phyloP scores from a whole-genome alignment of 2,329 filamentous ascomycete species.

The Colletotrichum sp. region DNA sequence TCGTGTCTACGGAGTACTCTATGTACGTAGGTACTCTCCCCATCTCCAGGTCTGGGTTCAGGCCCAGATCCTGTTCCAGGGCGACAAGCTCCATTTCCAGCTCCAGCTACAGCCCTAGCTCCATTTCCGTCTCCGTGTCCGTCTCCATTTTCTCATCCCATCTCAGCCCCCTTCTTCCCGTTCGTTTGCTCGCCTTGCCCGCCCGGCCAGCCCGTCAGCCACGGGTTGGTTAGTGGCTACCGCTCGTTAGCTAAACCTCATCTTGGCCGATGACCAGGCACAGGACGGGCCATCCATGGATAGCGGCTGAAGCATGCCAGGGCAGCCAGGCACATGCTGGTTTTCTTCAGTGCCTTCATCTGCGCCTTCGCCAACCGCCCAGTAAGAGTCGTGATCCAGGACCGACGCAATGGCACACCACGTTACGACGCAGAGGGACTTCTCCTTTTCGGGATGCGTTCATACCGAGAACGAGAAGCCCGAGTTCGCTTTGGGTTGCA shows the following conservation, averaged over 20 bases:
- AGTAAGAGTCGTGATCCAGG: background rate
- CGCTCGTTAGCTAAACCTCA: background rate
- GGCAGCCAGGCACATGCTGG: background rate
- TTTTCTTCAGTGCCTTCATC: background rate
- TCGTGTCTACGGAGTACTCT: background rate
- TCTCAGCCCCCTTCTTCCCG: background rate
- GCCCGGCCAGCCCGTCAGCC: conserved; percentile 9
- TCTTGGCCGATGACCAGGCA: background rate
- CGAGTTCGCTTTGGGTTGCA: background rate
- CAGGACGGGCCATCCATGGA: background rate
- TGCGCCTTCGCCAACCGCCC: background rate
- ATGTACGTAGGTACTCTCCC: background rate
- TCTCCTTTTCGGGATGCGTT: background rate
- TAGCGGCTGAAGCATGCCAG: background rate
- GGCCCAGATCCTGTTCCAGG: background rate
- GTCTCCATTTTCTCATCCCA: background rate
- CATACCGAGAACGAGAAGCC: background rate
- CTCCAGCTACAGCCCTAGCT: background rate
- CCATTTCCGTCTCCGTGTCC: background rate
- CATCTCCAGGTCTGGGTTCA: background rate
- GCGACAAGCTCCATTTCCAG: background rate
- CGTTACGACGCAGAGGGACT: background rate
- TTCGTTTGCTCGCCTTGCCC: conserved; percentile 11
- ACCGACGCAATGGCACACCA: background rate
- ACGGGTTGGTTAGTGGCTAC: background rate